Percentiles rank a stretch among this genome's conserved stretches.
Evolutionary conservation across 768 basidiomycete species (phyloP).

Genomic region (Boletus patriciae): DNA sequence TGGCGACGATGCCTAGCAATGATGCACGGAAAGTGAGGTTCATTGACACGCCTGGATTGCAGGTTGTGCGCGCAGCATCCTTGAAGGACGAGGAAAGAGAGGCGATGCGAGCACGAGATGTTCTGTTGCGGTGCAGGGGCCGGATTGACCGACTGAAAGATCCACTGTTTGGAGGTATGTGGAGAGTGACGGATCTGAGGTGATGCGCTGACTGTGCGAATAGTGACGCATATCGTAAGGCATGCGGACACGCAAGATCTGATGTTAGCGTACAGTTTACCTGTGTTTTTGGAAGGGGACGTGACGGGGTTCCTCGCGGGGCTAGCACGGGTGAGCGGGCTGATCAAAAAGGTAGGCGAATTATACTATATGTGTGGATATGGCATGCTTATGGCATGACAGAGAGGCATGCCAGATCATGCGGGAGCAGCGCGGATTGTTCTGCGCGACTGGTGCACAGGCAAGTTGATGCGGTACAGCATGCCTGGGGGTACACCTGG

Average conservation of each 20-base stretch:
- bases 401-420: conserved; percentile 75
- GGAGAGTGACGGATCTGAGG: background rate
- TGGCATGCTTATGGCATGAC: conserved; percentile 15
- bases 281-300: conserved; percentile 73
- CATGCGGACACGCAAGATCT: conserved; percentile 76
- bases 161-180: conserved; percentile 65
- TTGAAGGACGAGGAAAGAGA: conserved; percentile 34
- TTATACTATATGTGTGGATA: background rate
- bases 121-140: conserved; percentile 77
- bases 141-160: conserved; percentile 86
- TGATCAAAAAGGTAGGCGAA: conserved; percentile 70
- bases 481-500: conserved; percentile 41
- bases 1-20: conserved; percentile 46
- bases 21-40: conserved; percentile 49
- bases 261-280: conserved; percentile 84
- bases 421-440: conserved; percentile 74
- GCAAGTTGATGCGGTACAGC: conserved; percentile 73
- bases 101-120: conserved; percentile 53
- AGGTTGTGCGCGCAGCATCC: conserved; percentile 42
- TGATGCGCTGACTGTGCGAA: conserved; percentile 14
- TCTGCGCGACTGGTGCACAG: conserved; percentile 81
- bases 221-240: conserved; percentile 68
- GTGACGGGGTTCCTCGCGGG: conserved; percentile 70
- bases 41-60: conserved; percentile 87
- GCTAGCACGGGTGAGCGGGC: conserved; percentile 69